Percentiles rank a stretch among this genome's conserved stretches.
phyloP scores from a whole-genome alignment of 768 basidiomycete species.

The Leccinum boreale region DNA sequence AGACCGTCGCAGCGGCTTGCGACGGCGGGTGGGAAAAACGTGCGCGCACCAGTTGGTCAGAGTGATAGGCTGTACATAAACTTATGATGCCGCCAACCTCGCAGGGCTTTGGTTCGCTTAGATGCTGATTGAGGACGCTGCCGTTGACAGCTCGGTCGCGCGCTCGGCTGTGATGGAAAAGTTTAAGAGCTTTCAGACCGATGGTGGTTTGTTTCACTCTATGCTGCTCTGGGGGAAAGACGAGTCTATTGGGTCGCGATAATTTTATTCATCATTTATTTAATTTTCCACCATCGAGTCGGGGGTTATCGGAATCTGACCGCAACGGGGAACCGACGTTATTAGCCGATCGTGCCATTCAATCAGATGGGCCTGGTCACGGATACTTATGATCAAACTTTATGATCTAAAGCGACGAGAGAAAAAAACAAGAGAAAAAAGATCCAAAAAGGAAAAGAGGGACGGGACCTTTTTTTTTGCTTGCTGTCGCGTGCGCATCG shows the following conservation, averaged over 20 bases:
- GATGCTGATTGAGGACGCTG: neutral
- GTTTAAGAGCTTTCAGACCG: neutral
- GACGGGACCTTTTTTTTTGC: constrained; percentile 6
- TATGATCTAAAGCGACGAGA: constrained; percentile 12
- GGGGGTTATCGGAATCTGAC: constrained; percentile 22
- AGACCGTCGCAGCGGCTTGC: neutral
- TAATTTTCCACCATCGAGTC: constrained; percentile 9
- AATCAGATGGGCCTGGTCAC: constrained; percentile 9
- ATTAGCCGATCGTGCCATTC: constrained; percentile 15
- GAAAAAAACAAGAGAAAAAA: constrained; percentile 6
- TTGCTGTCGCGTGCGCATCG: neutral
- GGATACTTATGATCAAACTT: constrained; percentile 2
- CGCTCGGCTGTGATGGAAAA: neutral
- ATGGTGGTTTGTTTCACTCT: neutral
- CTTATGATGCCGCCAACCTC: neutral
- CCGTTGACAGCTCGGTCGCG: neutral
- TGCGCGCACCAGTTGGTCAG: neutral
- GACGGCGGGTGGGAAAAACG: neutral
- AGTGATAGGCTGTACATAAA: neutral
- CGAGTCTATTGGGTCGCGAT: constrained; percentile 6
- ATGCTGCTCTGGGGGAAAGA: neutral
- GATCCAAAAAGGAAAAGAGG: constrained; percentile 13
- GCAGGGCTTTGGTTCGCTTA: neutral
- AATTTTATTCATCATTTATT: neutral
- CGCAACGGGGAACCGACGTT: neutral